Evolutionary conservation across 176 grass and related monocot species (phyloP).

Genomic region (Zizania latifolia): DNA sequence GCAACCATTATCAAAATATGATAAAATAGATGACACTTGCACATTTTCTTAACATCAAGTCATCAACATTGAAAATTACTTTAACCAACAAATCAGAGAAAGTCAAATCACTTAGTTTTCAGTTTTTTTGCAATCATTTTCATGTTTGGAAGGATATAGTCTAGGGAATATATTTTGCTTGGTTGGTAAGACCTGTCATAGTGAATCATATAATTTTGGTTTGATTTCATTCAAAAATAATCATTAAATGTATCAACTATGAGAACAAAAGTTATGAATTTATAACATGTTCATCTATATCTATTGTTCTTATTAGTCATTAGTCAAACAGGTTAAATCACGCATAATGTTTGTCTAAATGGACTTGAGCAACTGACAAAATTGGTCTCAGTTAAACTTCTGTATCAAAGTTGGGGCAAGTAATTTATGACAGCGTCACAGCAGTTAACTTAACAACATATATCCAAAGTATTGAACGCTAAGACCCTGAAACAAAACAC

Average conservation of each 20-base stretch:
- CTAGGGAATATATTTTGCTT: conserved; percentile 11
- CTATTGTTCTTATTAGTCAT: not conserved
- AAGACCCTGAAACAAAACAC: not conserved
- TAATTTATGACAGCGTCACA: not conserved
- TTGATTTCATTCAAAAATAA: conserved; percentile 14
- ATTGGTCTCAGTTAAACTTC: not conserved
- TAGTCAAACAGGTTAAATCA: not conserved
- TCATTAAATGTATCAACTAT: not conserved
- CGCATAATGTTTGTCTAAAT: not conserved
- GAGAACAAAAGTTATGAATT: conserved; percentile 3
- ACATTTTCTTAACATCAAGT: conserved; percentile 17
- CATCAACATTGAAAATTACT: not conserved
- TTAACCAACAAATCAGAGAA: not conserved
- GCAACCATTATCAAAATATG: not conserved
- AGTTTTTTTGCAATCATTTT: conserved; percentile 7
- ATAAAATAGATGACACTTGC: conserved; percentile 1
- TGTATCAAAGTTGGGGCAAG: not conserved
- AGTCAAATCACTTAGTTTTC: not conserved
- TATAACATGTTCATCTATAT: not conserved
- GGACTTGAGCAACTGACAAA: not conserved
- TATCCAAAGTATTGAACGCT: not conserved
- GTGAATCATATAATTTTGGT: not conserved
- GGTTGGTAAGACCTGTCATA: conserved; percentile 2
- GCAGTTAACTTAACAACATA: not conserved
- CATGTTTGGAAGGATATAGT: not conserved